phyloP scores from a whole-genome alignment of 805 yeast species.

The Monosporozyma aerobia region DNA sequence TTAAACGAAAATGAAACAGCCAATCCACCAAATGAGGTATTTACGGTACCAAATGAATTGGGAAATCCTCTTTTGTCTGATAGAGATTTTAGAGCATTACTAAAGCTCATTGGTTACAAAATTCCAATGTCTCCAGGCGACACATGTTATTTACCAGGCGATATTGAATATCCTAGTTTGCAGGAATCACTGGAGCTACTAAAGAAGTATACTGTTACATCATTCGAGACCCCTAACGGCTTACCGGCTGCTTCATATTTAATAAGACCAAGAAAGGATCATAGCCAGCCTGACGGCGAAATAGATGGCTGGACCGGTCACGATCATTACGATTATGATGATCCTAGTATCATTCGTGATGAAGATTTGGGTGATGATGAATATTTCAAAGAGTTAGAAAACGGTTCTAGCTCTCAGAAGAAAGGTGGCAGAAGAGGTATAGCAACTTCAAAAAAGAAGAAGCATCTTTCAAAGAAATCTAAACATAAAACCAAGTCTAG shows the following conservation, averaged over 20 bases:
- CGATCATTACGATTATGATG: conserved; percentile 17
- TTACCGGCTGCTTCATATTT: conserved; percentile 21
- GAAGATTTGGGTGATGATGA: conserved; percentile 14
- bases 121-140: conserved; percentile 15
- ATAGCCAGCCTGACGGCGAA: neutral
- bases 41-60: conserved; percentile 3
- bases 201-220: conserved; percentile 15
- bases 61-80: conserved; percentile 14
- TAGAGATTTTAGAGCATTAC: conserved; percentile 23
- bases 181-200: conserved; percentile 9
- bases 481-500: conserved; percentile 2
- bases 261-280: conserved; percentile 10
- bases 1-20: conserved; percentile 6
- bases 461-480: neutral
- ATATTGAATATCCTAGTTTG: conserved; percentile 8
- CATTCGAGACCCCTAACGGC: conserved; percentile 25
- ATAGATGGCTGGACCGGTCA: conserved; percentile 18
- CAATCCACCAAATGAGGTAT: conserved; percentile 12
- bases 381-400: conserved; percentile 22
- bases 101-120: conserved; percentile 16
- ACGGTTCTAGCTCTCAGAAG: neutral
- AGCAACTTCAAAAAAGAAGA: conserved; percentile 12
- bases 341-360: conserved; percentile 15
- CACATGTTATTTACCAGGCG: conserved; percentile 15
- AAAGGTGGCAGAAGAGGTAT: conserved; percentile 13